phyloP scores from a whole-genome alignment of 176 grass and related monocot species.

The Saccharum officinarum region DNA sequence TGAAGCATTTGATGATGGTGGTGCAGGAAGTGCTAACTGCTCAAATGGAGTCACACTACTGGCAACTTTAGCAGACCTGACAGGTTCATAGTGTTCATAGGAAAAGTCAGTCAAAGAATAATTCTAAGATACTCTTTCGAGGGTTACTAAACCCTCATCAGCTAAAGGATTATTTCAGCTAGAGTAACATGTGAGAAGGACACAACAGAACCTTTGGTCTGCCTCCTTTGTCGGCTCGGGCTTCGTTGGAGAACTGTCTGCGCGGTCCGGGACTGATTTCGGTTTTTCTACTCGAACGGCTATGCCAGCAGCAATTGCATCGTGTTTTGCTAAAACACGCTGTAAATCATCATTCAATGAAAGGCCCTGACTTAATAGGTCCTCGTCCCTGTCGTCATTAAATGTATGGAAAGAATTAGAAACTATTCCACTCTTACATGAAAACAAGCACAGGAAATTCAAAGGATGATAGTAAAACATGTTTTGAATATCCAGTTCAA shows the following conservation, averaged over 20 bases:
- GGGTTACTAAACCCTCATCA: not conserved
- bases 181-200: slow-evolving; percentile 13
- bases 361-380: slow-evolving; percentile 79
- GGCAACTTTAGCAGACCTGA: slow-evolving; percentile 51
- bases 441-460: slow-evolving; percentile 18
- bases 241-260: slow-evolving; percentile 39
- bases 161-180: not conserved
- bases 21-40: slow-evolving; percentile 67
- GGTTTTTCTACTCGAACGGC: slow-evolving; percentile 58
- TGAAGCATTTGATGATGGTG: slow-evolving; percentile 52
- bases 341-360: slow-evolving; percentile 95
- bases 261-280: slow-evolving; percentile 43
- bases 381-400: slow-evolving; percentile 70
- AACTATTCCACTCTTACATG: slow-evolving; percentile 14
- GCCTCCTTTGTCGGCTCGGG: slow-evolving; percentile 35
- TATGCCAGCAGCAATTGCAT: slow-evolving; percentile 87
- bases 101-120: slow-evolving; percentile 24
- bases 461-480: not conserved
- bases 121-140: not conserved
- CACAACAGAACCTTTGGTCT: slow-evolving; percentile 51
- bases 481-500: not conserved
- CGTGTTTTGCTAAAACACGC: slow-evolving; percentile 81
- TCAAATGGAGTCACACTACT: slow-evolving; percentile 50
- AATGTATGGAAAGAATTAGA: slow-evolving; percentile 40
- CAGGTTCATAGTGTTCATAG: slow-evolving; percentile 1